Base-by-base conservation (phyloP, 2,329 filamentous ascomycete genomes). In the Hypoxylon sp. region DNA sequence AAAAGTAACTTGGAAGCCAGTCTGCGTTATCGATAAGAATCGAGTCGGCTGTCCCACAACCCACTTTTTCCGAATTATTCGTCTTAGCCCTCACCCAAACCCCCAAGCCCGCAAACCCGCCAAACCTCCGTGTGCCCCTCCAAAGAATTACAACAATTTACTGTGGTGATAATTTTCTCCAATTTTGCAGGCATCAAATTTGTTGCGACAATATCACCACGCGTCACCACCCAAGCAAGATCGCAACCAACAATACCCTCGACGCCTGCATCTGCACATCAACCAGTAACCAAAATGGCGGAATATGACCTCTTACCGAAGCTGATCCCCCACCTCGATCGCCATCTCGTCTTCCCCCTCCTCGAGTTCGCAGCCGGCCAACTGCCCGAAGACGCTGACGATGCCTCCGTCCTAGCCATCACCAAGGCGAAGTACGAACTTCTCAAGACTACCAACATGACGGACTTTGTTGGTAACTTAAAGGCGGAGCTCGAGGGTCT, bases 381-480 rank as follows among this genome's bases (percentile, higher is more conserved):
- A 81, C 91, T 97, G 73, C 91, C 94, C 80, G 92, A 94, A 78
- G 88, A 90, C 75, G 88, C 87, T 77, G 85, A 88, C 68, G 84
- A 85, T 69, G 82, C 79, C 42, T 83, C 87, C 82, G 83, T 88
- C 62, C 86, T 86, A 77, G 91, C 95, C 81, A 91, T 97, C 76
- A 91, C 91, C 71, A 89, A 92, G 79, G 90, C 94, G 76, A 97
- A 97, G 83, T 97, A 95, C 82, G 91, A 95, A 83, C 90, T 99
- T 66, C 90, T 99, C 75, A 95, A 97, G 85, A 91, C 94, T 81
- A 98, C 96, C 78, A 98, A 98, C 87, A 99, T 99, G 96, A 96
- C 92, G 77, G 96, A 99, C 83, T 99, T 97, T 81, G 93, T 98
- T 61, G 95, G 95, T 78, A 92, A 91, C 78, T 85, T 99, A 74